Base-by-base conservation (phyloP, 257 asterid genomes). In the Vinca minor region DNA sequence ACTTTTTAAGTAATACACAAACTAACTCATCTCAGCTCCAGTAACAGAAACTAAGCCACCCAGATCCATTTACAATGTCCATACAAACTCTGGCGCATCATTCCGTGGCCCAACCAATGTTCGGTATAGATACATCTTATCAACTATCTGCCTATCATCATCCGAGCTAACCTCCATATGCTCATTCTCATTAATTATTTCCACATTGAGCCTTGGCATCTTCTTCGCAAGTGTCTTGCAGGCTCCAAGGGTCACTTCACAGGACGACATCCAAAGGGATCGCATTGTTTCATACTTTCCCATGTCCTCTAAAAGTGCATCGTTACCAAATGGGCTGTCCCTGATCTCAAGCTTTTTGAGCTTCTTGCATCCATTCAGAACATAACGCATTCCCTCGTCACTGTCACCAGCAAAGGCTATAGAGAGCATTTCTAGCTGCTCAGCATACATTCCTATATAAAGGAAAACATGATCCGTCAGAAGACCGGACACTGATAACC, bases 231-330 rank as follows among this genome's bases (percentile, higher is more conserved):
- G 81, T 4, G 65, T 72, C 83, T 70, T 88, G 89, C 98, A 91
- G 8, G 84, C 96, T 67, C 88, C 91, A 15, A 74, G 78, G 70
- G 95, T 84, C 81, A 88, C 94, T 72, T 81, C 82, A 62, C 95
- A 91, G 75, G 91, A 78, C 65, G 91, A 83, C 98, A 91, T 91
- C 91, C 96, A 90, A 80, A 91, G 91, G 87, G 95, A 91, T 88
- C 96, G 91, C 98, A 91, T 86, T 76, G 95, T 83, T 62, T 86
- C 96, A 83, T 91, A 88, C 96, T 84, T 90, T 73, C 93, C 88
- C 80, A 85, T 65, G 82, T 85, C 95, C 71, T 79, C 74, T 54
- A 85, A 82, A 76, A 88, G 95, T 36, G 96, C 96, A 74, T 14
- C 65, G 52, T 86, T 61, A 17, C 96, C 98, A 58, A 88, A 88